Percentiles rank a stretch among this genome's conserved stretches.
These are phyloP conservation scores for Aspergillus sclerotialis DNA, from an alignment of 2,329 filamentous ascomycete species.

Conservation along the genomic window DNA sequence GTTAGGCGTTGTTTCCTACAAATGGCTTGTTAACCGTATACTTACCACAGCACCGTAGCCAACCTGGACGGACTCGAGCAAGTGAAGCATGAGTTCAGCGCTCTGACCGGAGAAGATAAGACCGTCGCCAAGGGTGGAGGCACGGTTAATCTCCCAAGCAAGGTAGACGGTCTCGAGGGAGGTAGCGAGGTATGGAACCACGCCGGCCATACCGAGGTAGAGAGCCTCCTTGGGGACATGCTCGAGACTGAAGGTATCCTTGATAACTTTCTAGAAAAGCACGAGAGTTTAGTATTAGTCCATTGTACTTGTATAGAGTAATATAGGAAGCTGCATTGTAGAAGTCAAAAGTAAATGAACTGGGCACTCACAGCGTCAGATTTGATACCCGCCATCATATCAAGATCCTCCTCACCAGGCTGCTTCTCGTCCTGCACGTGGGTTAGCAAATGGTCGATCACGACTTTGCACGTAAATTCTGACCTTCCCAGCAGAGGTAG, in stretches of 20 bases:
- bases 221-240: conserved; percentile 62
- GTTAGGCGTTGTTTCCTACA: conserved; percentile 1
- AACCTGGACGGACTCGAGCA: conserved; percentile 80
- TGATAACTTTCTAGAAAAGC: conserved; percentile 51
- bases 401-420: conserved; percentile 33
- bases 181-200: conserved; percentile 78
- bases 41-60: conserved; percentile 80
- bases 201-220: conserved; percentile 65
- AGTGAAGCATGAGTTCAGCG: conserved; percentile 63
- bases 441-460: conserved; percentile 34
- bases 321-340: too few relatives aligned
- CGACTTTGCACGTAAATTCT: conserved; percentile 34
- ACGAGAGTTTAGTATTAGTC: conserved; percentile 4
- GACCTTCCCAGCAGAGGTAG: conserved; percentile 41
- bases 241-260: conserved; percentile 60
- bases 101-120: conserved; percentile 63
- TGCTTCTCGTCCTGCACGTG: conserved; percentile 30
- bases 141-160: conserved; percentile 72
- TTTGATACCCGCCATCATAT: conserved; percentile 48
- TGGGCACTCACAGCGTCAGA: conserved; percentile 50
- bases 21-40: conserved; percentile 13
- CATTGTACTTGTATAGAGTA: conserved; percentile 1
- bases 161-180: conserved; percentile 76
- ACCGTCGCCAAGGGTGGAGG: conserved; percentile 52
- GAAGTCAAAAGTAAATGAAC: conserved; percentile 5